These are phyloP conservation scores for Quillaja saponaria DNA, from an alignment of 306 rosid species.

Conservation along the genomic window DNA sequence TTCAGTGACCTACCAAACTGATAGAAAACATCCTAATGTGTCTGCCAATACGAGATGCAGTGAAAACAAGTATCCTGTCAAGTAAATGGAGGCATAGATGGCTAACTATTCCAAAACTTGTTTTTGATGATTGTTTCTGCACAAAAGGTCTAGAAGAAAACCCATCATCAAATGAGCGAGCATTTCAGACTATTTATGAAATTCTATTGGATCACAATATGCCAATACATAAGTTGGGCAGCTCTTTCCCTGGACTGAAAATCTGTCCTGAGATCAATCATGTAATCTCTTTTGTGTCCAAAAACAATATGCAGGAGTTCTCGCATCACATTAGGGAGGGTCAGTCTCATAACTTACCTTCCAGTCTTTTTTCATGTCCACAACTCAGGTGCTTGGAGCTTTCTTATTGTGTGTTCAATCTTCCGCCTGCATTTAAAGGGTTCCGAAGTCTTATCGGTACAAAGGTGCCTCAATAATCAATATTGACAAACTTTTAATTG, in stretches of 20 bases:
- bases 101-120: not conserved
- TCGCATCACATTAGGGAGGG: not conserved
- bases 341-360: not conserved
- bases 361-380: not conserved
- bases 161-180: not conserved
- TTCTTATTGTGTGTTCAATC: not conserved
- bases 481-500: not conserved
- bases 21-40: not conserved
- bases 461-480: too few species aligned
- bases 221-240: not conserved
- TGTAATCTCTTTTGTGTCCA: not conserved
- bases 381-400: not conserved
- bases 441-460: too few species aligned
- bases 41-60: constrained; percentile 1
- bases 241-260: not conserved
- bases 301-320: not conserved
- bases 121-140: not conserved
- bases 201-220: not conserved
- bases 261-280: not conserved
- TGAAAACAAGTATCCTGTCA: not conserved
- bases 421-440: not conserved
- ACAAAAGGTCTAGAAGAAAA: not conserved
- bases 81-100: not conserved
- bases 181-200: not conserved
- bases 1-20: not conserved